Base-by-base conservation (phyloP, 2,329 filamentous ascomycete species). In the Colletotrichum endophyticum region DNA sequence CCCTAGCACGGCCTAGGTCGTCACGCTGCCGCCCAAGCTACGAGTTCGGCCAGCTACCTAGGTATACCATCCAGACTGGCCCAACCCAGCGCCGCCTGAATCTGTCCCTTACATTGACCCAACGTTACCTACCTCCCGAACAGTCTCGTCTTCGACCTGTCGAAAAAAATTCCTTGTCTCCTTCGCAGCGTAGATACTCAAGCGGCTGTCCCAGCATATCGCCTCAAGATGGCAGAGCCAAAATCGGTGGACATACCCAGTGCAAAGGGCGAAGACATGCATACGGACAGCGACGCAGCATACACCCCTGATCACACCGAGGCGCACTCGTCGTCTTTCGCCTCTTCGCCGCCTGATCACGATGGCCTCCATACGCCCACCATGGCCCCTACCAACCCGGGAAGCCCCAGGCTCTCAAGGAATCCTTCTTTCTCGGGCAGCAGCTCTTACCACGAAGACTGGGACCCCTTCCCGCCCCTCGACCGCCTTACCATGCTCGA, bases 401-500 rank as follows among this genome's bases (percentile, higher is more conserved):
- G 84, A 59, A 93, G 89, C 81, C 87, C 92, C 66, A 82, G 88
- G 78, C 86, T 96, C 64, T 98, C 96, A 9, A 92, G 96, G 75
- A 94, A 94, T 72, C 89, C 91, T 19, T 98, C 96, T 19, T 96
- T 96, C 84, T 96, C 95, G n/a, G 93, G 92, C 66, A 95, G 93
- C 84, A 95, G 93, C 84, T 94, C 92, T n/a, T 95, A 95, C 81
- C 95, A 97, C 73, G 95, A 97, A 80, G 95, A 96, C 83, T 97
- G 95, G 91, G 95, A 98, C 78, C 89, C 92, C 27, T 94, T 98
- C 78, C 95, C 96, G 12, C 96, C 96, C 1, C 88, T 98, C 28
- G 97, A 99, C 84, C 94, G 95, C 68, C 89, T 99, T 70, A 96
- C 95, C 53, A 92, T 99, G 74, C 95, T 99, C 81, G 97, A 99